These are phyloP conservation scores for Brassica hybrid DNA, from an alignment of 441 rosid genomes.

Conservation along the genomic window DNA sequence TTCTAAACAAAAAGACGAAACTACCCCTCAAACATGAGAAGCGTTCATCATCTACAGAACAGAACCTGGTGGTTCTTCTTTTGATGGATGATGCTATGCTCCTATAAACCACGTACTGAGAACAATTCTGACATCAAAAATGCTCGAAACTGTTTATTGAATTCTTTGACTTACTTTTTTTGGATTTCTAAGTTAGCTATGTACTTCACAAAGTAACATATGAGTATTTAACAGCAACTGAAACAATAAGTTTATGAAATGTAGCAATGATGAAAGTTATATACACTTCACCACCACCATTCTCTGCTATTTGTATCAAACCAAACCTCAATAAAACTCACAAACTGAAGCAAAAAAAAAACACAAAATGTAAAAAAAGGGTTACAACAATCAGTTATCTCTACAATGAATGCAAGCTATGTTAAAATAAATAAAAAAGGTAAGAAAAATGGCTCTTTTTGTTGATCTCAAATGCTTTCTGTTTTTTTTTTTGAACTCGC, in stretches of 20 bases:
- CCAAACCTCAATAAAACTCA: background rate
- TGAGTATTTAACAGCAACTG: background rate
- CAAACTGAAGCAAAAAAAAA: background rate
- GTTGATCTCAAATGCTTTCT: background rate
- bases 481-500: background rate
- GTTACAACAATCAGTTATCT: constrained; percentile 18
- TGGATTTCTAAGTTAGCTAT: background rate
- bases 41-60: background rate
- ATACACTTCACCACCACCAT: background rate
- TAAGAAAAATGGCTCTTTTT: background rate
- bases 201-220: background rate
- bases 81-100: background rate
- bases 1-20: background rate
- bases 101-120: background rate
- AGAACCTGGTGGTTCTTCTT: background rate
- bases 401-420: constrained; percentile 10
- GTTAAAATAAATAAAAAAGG: background rate
- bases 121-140: background rate
- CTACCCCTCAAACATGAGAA: background rate
- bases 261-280: background rate
- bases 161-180: background rate
- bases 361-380: background rate
- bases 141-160: background rate
- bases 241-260: background rate
- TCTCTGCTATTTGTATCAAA: background rate